Conservation (phyloP, 192 early-diverging fungal species). For the Coemansia sp. region DNA sequence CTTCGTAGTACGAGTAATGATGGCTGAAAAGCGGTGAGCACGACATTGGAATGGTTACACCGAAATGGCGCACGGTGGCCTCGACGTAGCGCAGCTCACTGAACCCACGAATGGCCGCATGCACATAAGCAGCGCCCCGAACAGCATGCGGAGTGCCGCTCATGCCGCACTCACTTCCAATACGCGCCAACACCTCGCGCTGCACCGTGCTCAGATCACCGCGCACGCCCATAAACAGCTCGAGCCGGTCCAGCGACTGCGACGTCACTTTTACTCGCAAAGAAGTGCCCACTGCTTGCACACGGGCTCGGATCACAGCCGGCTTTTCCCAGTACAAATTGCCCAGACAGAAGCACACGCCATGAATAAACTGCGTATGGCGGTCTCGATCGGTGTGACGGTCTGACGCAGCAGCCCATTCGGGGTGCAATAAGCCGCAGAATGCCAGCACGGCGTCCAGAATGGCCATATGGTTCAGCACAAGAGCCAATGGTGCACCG, state of each 20-base stretch:
- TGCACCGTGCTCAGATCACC: slow-evolving; percentile 53
- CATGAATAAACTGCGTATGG: slow-evolving; percentile 38
- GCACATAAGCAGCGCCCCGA: slow-evolving; percentile 36
- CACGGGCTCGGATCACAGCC: slow-evolving; percentile 29
- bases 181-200: slow-evolving; percentile 35
- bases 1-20: slow-evolving; percentile 60
- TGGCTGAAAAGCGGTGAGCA: slow-evolving; percentile 64
- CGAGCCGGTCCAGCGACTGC: slow-evolving; percentile 64
- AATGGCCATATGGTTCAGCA: slow-evolving; percentile 75
- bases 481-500: slow-evolving; percentile 57
- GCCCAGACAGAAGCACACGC: slow-evolving; percentile 59
- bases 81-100: slow-evolving; percentile 50
- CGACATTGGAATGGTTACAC: slow-evolving; percentile 46
- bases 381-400: slow-evolving; percentile 3
- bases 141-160: slow-evolving; percentile 18
- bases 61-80: slow-evolving; percentile 38
- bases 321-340: slow-evolving; percentile 60
- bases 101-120: slow-evolving; percentile 30
- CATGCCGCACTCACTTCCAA: slow-evolving; percentile 42
- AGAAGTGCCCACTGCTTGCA: slow-evolving; percentile 59
- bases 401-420: slow-evolving; percentile 37
- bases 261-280: slow-evolving; percentile 60
- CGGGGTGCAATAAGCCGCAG: slow-evolving; percentile 62
- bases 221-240: slow-evolving; percentile 61
- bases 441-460: slow-evolving; percentile 74